These are phyloP conservation scores for Blastobotrys illinoisensis DNA, from an alignment of 1,139 yeast genomes.

Conservation along the genomic window DNA sequence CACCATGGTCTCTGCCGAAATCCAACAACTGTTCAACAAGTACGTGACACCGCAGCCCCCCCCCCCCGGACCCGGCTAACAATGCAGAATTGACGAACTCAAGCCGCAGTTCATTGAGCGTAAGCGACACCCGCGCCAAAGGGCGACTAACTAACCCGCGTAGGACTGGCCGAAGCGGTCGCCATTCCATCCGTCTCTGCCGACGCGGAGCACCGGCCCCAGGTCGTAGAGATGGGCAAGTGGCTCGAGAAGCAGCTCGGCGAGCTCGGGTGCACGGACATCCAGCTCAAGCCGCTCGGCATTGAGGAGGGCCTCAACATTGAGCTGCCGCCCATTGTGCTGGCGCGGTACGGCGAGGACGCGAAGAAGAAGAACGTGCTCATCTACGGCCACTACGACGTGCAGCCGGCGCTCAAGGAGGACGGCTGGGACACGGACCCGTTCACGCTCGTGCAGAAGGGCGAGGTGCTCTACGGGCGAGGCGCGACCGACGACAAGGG, in stretches of 20 bases:
- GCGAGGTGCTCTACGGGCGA: constrained; percentile 74
- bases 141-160: neutral
- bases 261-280: constrained; percentile 70
- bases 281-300: constrained; percentile 78
- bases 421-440: constrained; percentile 98
- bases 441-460: constrained; percentile 59
- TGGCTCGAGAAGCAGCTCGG: constrained; percentile 67
- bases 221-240: constrained; percentile 79
- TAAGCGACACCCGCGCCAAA: too few species aligned
- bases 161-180: constrained; percentile 67
- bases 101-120: constrained; percentile 33
- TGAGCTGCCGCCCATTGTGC: constrained; percentile 85
- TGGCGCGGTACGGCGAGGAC: constrained; percentile 80
- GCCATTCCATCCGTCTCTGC: constrained; percentile 93
- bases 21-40: constrained; percentile 11
- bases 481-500: constrained; percentile 98
- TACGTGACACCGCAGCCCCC: neutral
- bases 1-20: constrained; percentile 9
- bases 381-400: constrained; percentile 96
- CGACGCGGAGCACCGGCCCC: constrained; percentile 80
- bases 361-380: constrained; percentile 78
- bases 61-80: neutral
- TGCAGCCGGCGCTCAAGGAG: constrained; percentile 87
- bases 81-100: constrained; percentile 27
- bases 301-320: constrained; percentile 75